These are phyloP conservation scores for Rhododendron ovatum DNA, from an alignment of 148 eudicot species.

Conservation along the genomic window DNA sequence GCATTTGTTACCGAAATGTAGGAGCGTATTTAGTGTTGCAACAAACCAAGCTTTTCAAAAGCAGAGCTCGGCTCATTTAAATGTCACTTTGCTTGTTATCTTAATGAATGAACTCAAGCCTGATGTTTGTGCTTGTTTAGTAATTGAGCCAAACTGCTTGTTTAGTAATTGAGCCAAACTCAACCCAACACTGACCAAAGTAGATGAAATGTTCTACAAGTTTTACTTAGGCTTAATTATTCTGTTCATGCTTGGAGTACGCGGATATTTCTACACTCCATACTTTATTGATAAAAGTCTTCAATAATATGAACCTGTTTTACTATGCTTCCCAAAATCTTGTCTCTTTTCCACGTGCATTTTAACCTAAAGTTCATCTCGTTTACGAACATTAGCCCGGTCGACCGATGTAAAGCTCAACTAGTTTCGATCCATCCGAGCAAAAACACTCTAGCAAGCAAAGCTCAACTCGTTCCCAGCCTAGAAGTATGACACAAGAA, in stretches of 20 bases:
- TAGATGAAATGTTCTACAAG: not conserved
- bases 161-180: not conserved
- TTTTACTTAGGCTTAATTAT: not conserved
- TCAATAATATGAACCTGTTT: not conserved
- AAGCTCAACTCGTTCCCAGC: not conserved
- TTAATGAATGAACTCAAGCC: not conserved
- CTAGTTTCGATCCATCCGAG: not conserved
- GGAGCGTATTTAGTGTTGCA: not conserved
- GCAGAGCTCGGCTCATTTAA: not conserved
- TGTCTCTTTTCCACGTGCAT: not conserved
- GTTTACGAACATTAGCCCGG: not conserved
- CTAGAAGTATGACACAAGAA: not conserved
- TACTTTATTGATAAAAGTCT: not conserved
- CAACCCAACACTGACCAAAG: not conserved
- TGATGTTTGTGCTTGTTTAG: not conserved
- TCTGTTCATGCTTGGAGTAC: not conserved
- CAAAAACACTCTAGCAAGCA: not conserved
- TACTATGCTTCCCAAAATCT: not conserved
- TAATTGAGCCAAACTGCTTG: not conserved
- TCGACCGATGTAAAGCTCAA: not conserved
- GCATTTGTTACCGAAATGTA: not conserved
- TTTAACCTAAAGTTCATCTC: not conserved
- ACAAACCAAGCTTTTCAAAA: not conserved
- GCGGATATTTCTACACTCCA: not conserved
- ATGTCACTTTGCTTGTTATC: not conserved